Conservation (phyloP, 345 rosid species). For the Acer campestre region DNA sequence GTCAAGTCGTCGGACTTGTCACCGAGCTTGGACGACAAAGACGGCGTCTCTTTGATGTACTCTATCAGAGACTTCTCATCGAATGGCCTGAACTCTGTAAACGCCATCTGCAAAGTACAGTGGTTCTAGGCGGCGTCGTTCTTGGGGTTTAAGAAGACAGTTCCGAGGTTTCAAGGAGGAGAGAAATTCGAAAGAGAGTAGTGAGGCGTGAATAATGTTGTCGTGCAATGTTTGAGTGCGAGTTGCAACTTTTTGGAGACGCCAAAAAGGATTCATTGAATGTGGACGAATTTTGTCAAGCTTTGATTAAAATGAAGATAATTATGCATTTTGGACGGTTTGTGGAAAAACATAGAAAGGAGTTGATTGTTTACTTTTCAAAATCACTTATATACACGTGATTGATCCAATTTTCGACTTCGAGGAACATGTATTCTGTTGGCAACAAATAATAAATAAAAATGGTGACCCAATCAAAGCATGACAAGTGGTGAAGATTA, state of each 20-base stretch:
- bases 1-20: constrained; percentile 57
- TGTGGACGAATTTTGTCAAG: neutral
- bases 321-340: too few species aligned
- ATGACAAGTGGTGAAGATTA: too few species aligned
- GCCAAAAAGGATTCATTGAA: constrained; percentile 21
- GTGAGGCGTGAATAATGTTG: constrained; percentile 6
- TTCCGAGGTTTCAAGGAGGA: neutral
- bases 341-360: too few species aligned
- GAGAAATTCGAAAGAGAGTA: neutral
- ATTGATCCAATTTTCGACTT: too few species aligned
- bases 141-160: neutral
- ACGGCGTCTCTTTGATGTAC: constrained; percentile 74
- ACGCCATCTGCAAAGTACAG: constrained; percentile 41
- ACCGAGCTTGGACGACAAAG: constrained; percentile 65
- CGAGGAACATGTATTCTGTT: too few species aligned
- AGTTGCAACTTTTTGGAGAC: neutral
- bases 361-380: too few species aligned
- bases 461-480: too few species aligned
- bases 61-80: constrained; percentile 75
- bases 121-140: neutral
- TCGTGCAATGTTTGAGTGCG: too few species aligned
- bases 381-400: too few species aligned
- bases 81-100: constrained; percentile 64
- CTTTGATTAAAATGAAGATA: neutral
- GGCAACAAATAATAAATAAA: too few species aligned